Evolutionary conservation across 805 yeast genomes (phyloP).

Genomic region (Starmerella asiatica): DNA sequence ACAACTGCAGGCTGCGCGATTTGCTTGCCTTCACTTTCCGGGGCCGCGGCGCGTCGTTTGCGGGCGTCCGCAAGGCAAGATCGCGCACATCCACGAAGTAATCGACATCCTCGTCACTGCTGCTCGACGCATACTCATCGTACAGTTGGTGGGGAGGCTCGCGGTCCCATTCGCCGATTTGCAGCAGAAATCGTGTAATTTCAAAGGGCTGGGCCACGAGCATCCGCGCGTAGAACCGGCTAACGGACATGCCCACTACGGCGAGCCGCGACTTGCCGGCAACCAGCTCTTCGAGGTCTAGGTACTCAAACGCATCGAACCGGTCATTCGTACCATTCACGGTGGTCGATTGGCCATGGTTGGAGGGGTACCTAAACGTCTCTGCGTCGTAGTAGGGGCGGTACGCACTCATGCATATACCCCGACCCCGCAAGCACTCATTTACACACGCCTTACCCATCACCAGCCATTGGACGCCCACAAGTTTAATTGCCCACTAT

Average conservation of each 20-base stretch:
- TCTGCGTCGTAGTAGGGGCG: slow-evolving; percentile 64
- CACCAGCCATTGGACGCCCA: slow-evolving; percentile 6
- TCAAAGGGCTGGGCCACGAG: slow-evolving; percentile 80
- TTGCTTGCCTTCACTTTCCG: slow-evolving; percentile 7
- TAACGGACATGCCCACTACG: slow-evolving; percentile 46
- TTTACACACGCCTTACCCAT: too few relatives aligned
- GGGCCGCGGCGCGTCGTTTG: not conserved
- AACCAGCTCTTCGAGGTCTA: slow-evolving; percentile 20
- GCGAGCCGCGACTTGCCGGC: slow-evolving; percentile 39
- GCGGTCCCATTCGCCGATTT: slow-evolving; percentile 44
- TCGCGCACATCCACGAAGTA: slow-evolving; percentile 28
- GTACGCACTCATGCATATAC: slow-evolving; percentile 10
- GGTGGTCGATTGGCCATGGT: slow-evolving; percentile 21
- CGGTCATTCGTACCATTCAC: slow-evolving; percentile 5
- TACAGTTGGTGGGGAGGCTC: slow-evolving; percentile 12
- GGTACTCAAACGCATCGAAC: slow-evolving; percentile 19
- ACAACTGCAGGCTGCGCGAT: slow-evolving; percentile 9
- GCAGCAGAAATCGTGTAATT: slow-evolving; percentile 60
- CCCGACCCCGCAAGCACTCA: too few relatives aligned
- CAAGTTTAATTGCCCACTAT: too few relatives aligned
- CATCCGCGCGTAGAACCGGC: slow-evolving; percentile 55
- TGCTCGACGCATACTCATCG: slow-evolving; percentile 15
- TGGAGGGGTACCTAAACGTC: slow-evolving; percentile 38
- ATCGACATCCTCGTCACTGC: slow-evolving; percentile 29
- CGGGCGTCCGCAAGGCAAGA: not conserved